Evolutionary conservation across 352 stramenopile genomes (phyloP).

Genomic region (Globisporangium barbulae): DNA sequence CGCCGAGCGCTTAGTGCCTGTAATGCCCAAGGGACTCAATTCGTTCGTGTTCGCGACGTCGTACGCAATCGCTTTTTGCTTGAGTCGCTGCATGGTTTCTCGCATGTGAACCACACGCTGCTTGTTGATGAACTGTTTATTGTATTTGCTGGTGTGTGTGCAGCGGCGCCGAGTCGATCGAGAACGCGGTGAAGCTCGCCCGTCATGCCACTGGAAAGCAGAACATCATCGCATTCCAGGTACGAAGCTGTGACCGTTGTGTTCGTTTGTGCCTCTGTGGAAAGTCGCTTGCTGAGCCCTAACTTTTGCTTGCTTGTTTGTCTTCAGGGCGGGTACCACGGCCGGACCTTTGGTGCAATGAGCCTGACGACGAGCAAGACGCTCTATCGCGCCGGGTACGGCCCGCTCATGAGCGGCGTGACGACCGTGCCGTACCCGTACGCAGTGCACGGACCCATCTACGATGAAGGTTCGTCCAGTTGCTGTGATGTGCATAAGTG

Average conservation of each 20-base stretch:
- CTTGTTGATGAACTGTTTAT: neutral
- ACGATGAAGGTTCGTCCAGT: constrained; percentile 41
- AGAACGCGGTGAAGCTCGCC: constrained; percentile 92
- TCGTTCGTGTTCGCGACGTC: constrained; percentile 89
- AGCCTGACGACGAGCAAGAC: constrained; percentile 91
- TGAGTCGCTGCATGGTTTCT: too few species aligned
- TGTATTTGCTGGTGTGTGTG: neutral
- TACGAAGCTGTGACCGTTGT: constrained; percentile 2
- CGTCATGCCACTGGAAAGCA: constrained; percentile 86
- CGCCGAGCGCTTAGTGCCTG: constrained; percentile 66
- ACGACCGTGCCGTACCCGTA: constrained; percentile 89
- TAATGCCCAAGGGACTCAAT: constrained; percentile 75
- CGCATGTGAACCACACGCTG: neutral
- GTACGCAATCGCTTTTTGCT: constrained; percentile 8
- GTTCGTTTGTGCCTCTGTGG: too few species aligned
- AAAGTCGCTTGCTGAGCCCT: too few species aligned
- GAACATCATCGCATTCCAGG: constrained; percentile 90
- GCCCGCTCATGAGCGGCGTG: constrained; percentile 80
- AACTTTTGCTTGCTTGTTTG: too few species aligned
- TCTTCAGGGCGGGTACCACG: constrained; percentile 84
- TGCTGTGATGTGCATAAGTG: neutral
- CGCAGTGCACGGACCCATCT: constrained; percentile 44
- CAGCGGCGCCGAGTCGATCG: constrained; percentile 89
- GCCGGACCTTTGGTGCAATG: constrained; percentile 90
- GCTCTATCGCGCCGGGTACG: constrained; percentile 86